Evolutionary conservation across 768 basidiomycete genomes (phyloP), one percentile per base, ranked within the genome.

Genomic region (Mycena alexandri): DNA sequence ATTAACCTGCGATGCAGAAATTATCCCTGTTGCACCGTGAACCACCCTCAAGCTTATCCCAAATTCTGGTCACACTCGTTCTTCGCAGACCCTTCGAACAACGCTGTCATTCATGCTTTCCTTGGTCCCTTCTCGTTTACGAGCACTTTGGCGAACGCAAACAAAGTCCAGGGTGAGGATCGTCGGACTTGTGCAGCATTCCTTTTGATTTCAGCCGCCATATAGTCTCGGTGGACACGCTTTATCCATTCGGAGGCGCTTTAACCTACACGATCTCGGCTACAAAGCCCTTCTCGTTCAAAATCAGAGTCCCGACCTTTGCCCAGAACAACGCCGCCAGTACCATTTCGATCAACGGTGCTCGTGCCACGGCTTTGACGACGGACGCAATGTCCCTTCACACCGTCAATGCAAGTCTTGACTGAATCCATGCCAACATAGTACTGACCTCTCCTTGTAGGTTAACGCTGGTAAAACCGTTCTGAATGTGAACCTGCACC

Each of bases 11-110:
- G 7, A 36, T 58, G 16, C 38, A 82, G 81, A 19, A 83, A 82
- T 59, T 82, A 82, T 62, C 81, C 82, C 1, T 83, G 82, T 64
- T 83, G 82, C 62, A 82, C 82, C 2, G 82, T 82, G 62, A 82
- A 82, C 65, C 82, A 82, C 48, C 80, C 80, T 19, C 79, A 79
- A 53, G 82, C 72, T 1, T 82, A 77, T 51, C 82, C 82, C 2
- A 82, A 81, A 61, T 83, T 83, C 67, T 83, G 82, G 82, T 77
- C 80, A 8, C 78, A 83, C 55, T 74, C 78, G 12, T 82, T 83
- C 71, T 76, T 80, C 70, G 71, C 79, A 0, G 75, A 79, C 36
- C 68, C 75, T 11, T 69, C 76, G 24, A 73, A 70, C 16, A 65
- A 75, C 12, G 76, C 77, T 5, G 74, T 83, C 17, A 68, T 81